Evolutionary conservation across 768 basidiomycete genomes (phyloP).

Genomic region (Kwoniella sp.): DNA sequence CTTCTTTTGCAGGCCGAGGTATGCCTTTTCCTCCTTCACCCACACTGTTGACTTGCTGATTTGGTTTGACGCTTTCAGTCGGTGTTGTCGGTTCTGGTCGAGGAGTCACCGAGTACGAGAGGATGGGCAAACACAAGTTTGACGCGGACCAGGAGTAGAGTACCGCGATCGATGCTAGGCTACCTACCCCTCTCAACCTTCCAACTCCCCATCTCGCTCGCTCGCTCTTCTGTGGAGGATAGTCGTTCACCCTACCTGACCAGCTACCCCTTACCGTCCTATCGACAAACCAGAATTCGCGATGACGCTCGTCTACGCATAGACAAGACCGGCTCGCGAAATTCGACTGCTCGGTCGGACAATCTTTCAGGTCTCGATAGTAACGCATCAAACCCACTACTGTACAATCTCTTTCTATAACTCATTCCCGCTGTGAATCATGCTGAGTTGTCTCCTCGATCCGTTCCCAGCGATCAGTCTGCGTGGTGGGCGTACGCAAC

Average conservation of each 20-base stretch:
- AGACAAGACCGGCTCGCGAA: no score
- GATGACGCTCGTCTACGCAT: no score
- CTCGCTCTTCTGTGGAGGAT: background rate
- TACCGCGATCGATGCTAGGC: background rate
- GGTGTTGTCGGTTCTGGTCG: slow-evolving; percentile 55
- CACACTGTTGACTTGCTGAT: slow-evolving; percentile 6
- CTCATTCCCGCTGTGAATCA: background rate
- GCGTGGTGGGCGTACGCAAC: background rate
- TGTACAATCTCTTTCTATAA: no score
- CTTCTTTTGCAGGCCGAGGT: slow-evolving; percentile 32
- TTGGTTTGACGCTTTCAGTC: slow-evolving; percentile 37
- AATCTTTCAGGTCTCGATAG: no score
- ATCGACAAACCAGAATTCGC: no score
- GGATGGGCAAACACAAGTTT: slow-evolving; percentile 57
- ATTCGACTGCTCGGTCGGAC: no score
- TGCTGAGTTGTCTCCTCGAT: background rate
- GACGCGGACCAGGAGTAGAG: slow-evolving; percentile 34
- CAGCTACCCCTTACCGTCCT: background rate
- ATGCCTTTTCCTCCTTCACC: slow-evolving; percentile 5
- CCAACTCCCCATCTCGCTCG: no score
- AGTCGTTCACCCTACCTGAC: background rate
- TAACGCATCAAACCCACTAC: no score
- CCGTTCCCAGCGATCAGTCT: background rate
- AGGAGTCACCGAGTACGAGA: slow-evolving; percentile 53
- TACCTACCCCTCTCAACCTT: background rate